Base-by-base conservation (phyloP, 169 alveolate species). In the Plasmodium gallinaceum region DNA sequence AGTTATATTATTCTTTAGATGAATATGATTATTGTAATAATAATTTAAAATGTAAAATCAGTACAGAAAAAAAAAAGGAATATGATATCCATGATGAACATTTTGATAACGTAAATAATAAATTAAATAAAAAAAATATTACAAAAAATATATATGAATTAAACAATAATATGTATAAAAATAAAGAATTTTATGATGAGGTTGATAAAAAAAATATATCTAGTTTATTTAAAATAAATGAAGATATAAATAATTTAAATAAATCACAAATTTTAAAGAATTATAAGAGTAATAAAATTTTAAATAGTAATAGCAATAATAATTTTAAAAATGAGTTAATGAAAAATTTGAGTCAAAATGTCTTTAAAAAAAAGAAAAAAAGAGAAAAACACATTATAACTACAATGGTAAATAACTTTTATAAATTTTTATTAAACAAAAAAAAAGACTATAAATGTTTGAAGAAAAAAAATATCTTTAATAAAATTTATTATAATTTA, bases 401-500 rank as follows among this genome's bases (percentile, higher is more conserved):
- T 10, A 64, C 45, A 10, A 58, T 57, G 37, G n/a, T 78, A 18
- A 78, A 57, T 65, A 39, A 62, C 8, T 78, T 7, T 24, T 24
- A 78, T 78, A 78, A 78, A 78, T 65, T 78, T 32, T 70, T 78
- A 16, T 24, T 78, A 52, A 78, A 69, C 12, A 78, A 78, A 65
- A 78, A 66, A 61, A 14, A 65, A 46, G 43, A 78, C 39, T 78
- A 78, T 58, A 78, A 24, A 45, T 39, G 62, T 48, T 7, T 78
- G 58, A 52, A 46, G 48, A 78, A 65, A 78, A 37, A 42, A 22
- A 78, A 42, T 57, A 32, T 65, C 22, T 64, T 5, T 6, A 10
- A 46, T 26, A 65, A 24, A 46, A 16, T 37, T 22, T 66, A 64
- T 37, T 78, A 69, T 58, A 51, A 26, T 10, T 8, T 64, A n/a